Evolutionary conservation across 352 stramenopile species (phyloP).

Genomic region (Globisporangium iwayamae): DNA sequence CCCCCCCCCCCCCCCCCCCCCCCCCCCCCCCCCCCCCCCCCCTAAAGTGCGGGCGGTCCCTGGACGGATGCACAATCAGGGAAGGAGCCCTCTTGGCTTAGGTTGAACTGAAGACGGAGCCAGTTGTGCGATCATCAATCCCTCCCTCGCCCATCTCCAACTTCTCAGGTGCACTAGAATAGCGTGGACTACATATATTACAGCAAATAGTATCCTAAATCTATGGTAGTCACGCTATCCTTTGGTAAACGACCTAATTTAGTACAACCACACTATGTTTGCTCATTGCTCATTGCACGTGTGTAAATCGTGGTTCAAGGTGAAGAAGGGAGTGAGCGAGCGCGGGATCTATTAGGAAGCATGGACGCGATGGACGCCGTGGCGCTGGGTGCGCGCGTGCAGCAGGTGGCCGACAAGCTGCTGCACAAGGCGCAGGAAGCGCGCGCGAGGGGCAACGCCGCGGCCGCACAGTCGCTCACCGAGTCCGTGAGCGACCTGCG

Average conservation of each 20-base stretch:
- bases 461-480: slow-evolving; percentile 37
- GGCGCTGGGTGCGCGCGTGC: slow-evolving; percentile 57
- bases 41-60: too few species aligned
- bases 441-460: slow-evolving; percentile 52
- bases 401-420: slow-evolving; percentile 75
- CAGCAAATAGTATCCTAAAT: too few species aligned
- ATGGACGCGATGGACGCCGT: slow-evolving; percentile 34
- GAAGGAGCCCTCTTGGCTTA: too few species aligned
- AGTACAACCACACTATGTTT: neutral
- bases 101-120: too few species aligned
- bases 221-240: neutral
- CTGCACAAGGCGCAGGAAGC: slow-evolving; percentile 63
- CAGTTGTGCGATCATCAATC: too few species aligned
- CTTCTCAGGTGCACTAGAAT: too few species aligned
- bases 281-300: neutral
- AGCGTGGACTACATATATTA: too few species aligned
- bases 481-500: slow-evolving; percentile 57
- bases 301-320: neutral
- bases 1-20: too few species aligned
- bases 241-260: neutral
- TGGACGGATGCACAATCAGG: too few species aligned
- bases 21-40: too few species aligned
- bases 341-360: neutral
- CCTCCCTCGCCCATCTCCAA: too few species aligned
- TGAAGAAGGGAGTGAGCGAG: slow-evolving; percentile 2